Evolutionary conservation across 164 flowering plant genomes (phyloP).

Genomic region (Berberis thunbergii): DNA sequence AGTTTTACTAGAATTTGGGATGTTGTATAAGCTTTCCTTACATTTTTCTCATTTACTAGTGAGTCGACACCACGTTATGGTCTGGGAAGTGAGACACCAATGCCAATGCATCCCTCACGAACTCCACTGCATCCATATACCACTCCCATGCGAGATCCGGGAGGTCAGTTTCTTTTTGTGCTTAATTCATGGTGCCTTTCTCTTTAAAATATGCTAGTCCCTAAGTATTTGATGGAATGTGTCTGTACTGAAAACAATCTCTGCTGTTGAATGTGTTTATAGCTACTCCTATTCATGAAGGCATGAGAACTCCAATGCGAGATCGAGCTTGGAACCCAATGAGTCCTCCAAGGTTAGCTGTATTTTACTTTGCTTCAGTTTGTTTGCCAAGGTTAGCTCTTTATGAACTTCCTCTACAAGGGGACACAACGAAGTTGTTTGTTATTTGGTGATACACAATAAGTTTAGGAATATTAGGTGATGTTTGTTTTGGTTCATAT

Average conservation of each 20-base stretch:
- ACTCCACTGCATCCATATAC: conserved; percentile 87
- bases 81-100: conserved; percentile 84
- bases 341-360: conserved; percentile 83
- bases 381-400: too few relatives aligned
- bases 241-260: background rate
- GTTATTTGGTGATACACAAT: too few relatives aligned
- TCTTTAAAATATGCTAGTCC: background rate
- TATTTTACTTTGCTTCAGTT: too few relatives aligned
- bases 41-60: conserved; percentile 24
- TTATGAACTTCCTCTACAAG: too few relatives aligned
- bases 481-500: too few relatives aligned
- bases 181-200: background rate
- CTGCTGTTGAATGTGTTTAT: conserved; percentile 10
- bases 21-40: background rate
- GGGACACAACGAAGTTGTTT: too few relatives aligned
- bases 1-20: background rate
- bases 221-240: background rate
- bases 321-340: conserved; percentile 98
- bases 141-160: conserved; percentile 96
- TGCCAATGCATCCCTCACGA: conserved; percentile 89
- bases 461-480: too few relatives aligned
- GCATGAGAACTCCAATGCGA: conserved; percentile 98
- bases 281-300: conserved; percentile 96
- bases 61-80: conserved; percentile 54
- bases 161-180: conserved; percentile 36